These are phyloP conservation scores for Nepenthes alata DNA, from an alignment of 179 eudicot genomes.

Conservation along the genomic window DNA sequence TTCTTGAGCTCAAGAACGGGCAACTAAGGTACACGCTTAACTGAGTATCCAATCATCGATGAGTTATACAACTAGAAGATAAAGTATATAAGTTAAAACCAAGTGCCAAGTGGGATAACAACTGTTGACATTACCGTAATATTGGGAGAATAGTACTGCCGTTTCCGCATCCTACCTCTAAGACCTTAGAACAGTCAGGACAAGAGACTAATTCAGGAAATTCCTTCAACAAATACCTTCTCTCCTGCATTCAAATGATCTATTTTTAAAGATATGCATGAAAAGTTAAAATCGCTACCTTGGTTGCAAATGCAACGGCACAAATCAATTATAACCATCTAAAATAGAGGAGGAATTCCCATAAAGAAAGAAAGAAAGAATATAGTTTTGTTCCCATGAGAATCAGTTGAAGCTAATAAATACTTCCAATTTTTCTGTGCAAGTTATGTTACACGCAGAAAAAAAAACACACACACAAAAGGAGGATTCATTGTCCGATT, in stretches of 20 bases:
- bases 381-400: background rate
- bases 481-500: background rate
- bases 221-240: conserved; percentile 67
- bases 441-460: too few species aligned
- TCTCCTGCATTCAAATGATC: conserved; percentile 33
- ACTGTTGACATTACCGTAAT: conserved; percentile 38
- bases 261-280: background rate
- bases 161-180: conserved; percentile 73
- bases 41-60: too few species aligned
- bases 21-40: too few species aligned
- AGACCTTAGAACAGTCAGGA: conserved; percentile 31
- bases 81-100: background rate
- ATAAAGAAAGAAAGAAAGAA: background rate
- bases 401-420: background rate
- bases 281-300: background rate
- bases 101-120: background rate
- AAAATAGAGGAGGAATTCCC: background rate
- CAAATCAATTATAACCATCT: too few species aligned
- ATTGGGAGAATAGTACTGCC: conserved; percentile 66
- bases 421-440: too few species aligned
- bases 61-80: background rate
- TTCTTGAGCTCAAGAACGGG: too few species aligned
- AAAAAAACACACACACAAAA: background rate
- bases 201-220: conserved; percentile 58
- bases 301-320: too few species aligned